Base-by-base conservation (phyloP, 192 early-diverging fungal species). In the Dissophora ornata region DNA sequence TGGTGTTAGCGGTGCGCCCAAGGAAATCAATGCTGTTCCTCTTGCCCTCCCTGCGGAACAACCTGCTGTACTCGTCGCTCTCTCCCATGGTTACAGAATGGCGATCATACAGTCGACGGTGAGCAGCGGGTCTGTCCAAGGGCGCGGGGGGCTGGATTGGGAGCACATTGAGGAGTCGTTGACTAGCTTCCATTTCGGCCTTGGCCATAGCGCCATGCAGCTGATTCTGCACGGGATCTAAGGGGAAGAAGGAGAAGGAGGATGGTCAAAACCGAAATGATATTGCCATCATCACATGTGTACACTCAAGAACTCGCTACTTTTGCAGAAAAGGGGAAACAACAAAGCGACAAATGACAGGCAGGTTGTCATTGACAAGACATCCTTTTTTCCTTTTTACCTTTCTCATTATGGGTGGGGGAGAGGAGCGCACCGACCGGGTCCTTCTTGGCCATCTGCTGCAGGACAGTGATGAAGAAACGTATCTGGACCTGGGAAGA, bases 401-500 rank as follows among this genome's bases (percentile, higher is more conserved):
- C 82, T 69, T 84, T 85, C 11, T 84, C 84, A 52, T 79, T 80
- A 21, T 71, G 71, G 25, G 84, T 82, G 15, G 84, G 83, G 28
- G 86, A 80, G 16, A 90, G 57, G 22, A 88, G 80, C 30, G 86
- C 85, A 25, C 79, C 83, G 19, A 91, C 75, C 11, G 92, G 87
- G 63, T 97, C 95, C 49, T 87, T 90, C 80, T 92, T 88, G n/a
- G 93, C 90, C 92, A 96, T 91, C 68, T 96, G 93, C 81, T 95
- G 93, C 62, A 98, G 79, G 1, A 97, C 94, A 5, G 94, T 94
- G 55, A 96, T 95, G 48, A 98, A 93, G 69, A 98, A 98, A 28
- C 96, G 89, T 61, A 96, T 90, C 83, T 98, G 97, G 52, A 98
- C 90, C 55, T 88, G 92, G 18, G 91, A 93, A 11, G 93, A 89